Conservation (phyloP, 306 rosid genomes). For the Malus domestica region DNA sequence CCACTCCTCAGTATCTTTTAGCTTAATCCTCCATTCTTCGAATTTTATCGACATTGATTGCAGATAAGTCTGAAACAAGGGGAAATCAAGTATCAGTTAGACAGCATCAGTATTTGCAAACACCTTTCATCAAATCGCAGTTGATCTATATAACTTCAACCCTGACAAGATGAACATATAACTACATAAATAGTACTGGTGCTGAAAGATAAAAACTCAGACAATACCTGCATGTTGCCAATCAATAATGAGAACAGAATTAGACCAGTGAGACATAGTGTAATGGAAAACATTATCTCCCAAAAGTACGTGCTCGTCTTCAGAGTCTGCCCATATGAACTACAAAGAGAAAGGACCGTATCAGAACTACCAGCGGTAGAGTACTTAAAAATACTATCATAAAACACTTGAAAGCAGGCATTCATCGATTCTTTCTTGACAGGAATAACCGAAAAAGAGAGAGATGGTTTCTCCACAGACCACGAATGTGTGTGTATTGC, state of each 20-base stretch:
- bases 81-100: not conserved
- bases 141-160: not conserved
- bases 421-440: too few relatives aligned
- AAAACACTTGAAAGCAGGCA: too few relatives aligned
- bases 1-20: constrained; percentile 88
- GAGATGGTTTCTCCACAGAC: too few relatives aligned
- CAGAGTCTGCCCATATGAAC: constrained; percentile 74
- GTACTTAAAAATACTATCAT: not conserved
- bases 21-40: constrained; percentile 84
- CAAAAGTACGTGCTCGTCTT: constrained; percentile 60
- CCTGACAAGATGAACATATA: not conserved
- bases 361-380: not conserved
- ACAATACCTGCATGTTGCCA: constrained; percentile 84
- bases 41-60: constrained; percentile 66
- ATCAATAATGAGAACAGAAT: constrained; percentile 63
- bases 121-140: not conserved
- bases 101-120: constrained; percentile 12
- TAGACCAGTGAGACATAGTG: constrained; percentile 56
- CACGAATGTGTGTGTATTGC: too few relatives aligned
- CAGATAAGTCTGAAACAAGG: constrained; percentile 55
- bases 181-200: not conserved
- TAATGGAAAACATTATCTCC: constrained; percentile 66
- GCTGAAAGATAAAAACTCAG: not conserved
- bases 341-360: constrained; percentile 8
- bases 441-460: too few relatives aligned